Evolutionary conservation across 2,329 filamentous ascomycete genomes (phyloP).

Genomic region (Rutstroemia sp.): DNA sequence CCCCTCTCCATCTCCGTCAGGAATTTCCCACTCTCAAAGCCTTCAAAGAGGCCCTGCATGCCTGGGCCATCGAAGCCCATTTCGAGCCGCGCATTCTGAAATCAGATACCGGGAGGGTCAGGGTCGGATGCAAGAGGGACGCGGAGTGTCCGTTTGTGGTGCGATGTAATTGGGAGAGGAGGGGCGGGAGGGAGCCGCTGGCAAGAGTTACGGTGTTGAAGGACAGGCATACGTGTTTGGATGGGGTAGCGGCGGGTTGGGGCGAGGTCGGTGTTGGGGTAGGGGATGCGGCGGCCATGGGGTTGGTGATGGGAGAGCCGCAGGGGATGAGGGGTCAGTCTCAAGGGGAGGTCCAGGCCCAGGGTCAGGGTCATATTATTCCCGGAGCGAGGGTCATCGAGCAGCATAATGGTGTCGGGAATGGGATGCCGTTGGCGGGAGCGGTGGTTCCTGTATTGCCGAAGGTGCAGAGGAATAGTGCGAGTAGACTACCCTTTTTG

Average conservation of each 20-base stretch:
- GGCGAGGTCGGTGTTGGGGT: neutral
- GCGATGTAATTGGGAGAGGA: conserved; percentile 30
- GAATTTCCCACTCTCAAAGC: conserved; percentile 29
- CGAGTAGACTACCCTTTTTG: conserved; percentile 42
- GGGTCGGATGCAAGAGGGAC: conserved; percentile 29
- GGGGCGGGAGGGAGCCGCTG: conserved; percentile 24
- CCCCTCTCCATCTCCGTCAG: conserved; percentile 27
- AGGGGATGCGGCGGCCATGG: conserved; percentile 12
- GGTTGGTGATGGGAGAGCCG: conserved; percentile 1
- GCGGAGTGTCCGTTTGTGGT: conserved; percentile 29
- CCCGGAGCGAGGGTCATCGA: conserved; percentile 19
- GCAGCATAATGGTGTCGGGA: conserved; percentile 25
- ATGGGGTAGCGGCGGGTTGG: conserved; percentile 16
- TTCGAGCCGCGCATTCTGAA: conserved; percentile 30
- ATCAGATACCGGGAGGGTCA: conserved; percentile 28
- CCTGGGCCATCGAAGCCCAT: conserved; percentile 30
- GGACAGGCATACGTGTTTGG: conserved; percentile 28
- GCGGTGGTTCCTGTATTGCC: conserved; percentile 22
- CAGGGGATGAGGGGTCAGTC: conserved; percentile 1
- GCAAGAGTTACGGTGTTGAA: conserved; percentile 27
- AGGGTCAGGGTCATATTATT: conserved; percentile 9
- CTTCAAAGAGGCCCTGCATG: conserved; percentile 30
- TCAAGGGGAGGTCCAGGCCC: neutral
- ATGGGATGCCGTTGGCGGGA: conserved; percentile 16
- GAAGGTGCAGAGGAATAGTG: conserved; percentile 29